Conservation (phyloP, 2,329 filamentous ascomycete genomes). For the Ophiocordyceps australis region DNA sequence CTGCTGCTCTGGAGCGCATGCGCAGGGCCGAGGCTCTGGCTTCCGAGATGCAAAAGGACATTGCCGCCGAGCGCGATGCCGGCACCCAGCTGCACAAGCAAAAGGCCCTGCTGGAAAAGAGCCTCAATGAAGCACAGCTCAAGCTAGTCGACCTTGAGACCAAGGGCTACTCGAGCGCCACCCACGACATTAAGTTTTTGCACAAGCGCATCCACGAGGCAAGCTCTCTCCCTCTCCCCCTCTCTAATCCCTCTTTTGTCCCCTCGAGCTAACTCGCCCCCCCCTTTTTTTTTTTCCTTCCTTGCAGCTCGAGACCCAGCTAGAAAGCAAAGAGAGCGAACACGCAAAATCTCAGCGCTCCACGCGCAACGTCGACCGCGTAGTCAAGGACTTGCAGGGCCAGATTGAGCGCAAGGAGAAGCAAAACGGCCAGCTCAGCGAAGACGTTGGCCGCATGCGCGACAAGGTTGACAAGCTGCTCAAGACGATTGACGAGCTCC, state of each 20-base stretch:
- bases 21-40: conserved; percentile 74
- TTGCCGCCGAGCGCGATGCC: conserved; percentile 66
- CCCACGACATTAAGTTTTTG: conserved; percentile 87
- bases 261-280: too few species aligned
- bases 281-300: neutral
- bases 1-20: conserved; percentile 94
- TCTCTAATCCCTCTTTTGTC: too few species aligned
- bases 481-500: conserved; percentile 81
- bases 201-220: conserved; percentile 93
- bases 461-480: conserved; percentile 87
- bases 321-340: conserved; percentile 67
- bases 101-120: conserved; percentile 79
- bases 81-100: conserved; percentile 73
- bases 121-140: conserved; percentile 76
- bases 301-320: conserved; percentile 73
- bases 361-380: conserved; percentile 82
- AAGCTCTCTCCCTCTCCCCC: too few species aligned
- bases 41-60: conserved; percentile 84
- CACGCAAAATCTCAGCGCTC: conserved; percentile 70
- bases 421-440: conserved; percentile 58
- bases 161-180: conserved; percentile 87
- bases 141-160: conserved; percentile 87
- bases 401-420: conserved; percentile 92
- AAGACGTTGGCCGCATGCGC: conserved; percentile 69
- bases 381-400: conserved; percentile 78